Conservation (phyloP, 2,329 filamentous ascomycete species). For the Blumeria graminis region DNA sequence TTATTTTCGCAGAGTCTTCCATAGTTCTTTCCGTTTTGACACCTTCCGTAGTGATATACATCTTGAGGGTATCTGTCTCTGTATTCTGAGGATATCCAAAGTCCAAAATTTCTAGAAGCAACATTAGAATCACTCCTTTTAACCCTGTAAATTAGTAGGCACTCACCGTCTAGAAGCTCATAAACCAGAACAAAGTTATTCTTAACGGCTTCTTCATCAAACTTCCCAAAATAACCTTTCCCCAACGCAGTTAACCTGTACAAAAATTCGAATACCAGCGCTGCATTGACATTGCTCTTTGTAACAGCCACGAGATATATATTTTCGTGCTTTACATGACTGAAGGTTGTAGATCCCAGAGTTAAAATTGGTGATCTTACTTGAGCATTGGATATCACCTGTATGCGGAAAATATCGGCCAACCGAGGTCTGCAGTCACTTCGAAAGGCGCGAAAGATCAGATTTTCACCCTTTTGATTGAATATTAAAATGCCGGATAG, state of each 20-base stretch:
- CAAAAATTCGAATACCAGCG: conserved; percentile 91
- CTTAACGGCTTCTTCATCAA: conserved; percentile 98
- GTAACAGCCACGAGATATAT: conserved; percentile 95
- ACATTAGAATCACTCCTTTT: neutral
- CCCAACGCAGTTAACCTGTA: conserved; percentile 79
- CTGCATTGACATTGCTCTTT: conserved; percentile 97
- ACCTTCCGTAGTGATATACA: conserved; percentile 99
- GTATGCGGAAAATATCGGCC: conserved; percentile 97
- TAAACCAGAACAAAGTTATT: conserved; percentile 99
- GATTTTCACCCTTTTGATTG: conserved; percentile 98
- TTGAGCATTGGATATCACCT: conserved; percentile 95
- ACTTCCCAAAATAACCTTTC: conserved; percentile 93
- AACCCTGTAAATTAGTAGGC: too few relatives aligned
- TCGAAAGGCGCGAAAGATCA: conserved; percentile 96
- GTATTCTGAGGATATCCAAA: conserved; percentile 99
- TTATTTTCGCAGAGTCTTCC: conserved; percentile 93
- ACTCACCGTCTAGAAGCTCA: conserved; percentile 68
- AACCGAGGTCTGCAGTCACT: conserved; percentile 95
- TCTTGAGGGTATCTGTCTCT: conserved; percentile 94
- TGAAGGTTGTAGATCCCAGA: conserved; percentile 91
- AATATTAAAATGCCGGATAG: conserved; percentile 93
- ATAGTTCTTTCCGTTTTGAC: conserved; percentile 73
- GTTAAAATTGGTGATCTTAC: conserved; percentile 95
- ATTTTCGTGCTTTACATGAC: conserved; percentile 98
- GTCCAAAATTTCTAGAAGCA: conserved; percentile 64